Percentiles rank a stretch among this genome's conserved stretches.
phyloP scores from a whole-genome alignment of 2,329 filamentous ascomycete species.

The Penicillium sp. region DNA sequence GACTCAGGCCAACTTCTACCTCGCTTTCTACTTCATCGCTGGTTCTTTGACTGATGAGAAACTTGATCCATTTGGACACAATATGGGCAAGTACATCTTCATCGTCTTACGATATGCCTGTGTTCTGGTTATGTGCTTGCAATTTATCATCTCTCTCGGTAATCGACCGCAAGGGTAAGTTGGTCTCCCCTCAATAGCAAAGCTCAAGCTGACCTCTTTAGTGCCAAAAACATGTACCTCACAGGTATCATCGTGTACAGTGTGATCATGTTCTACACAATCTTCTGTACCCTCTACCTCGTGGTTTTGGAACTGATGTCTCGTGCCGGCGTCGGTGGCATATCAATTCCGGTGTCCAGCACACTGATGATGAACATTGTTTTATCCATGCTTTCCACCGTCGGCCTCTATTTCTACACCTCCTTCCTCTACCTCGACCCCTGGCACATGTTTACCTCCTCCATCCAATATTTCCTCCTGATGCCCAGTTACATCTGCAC shows the following conservation, averaged over 20 bases:
- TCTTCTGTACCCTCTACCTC: conserved; percentile 87
- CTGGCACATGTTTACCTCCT: conserved; percentile 98
- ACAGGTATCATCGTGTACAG: conserved; percentile 86
- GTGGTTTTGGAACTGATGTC: conserved; percentile 76
- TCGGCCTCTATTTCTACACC: conserved; percentile 95
- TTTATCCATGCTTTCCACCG: conserved; percentile 82
- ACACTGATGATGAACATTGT: conserved; percentile 96
- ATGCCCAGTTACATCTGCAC: conserved; percentile 95
- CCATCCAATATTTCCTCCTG: conserved; percentile 88
- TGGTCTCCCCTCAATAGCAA: neutral
- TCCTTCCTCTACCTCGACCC: conserved; percentile 95
- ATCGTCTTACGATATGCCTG: conserved; percentile 82
- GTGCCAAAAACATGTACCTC: conserved; percentile 85
- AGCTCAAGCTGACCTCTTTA: conserved; percentile 21
- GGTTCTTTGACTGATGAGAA: conserved; percentile 79
- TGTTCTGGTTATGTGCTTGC: conserved; percentile 84
- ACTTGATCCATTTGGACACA: conserved; percentile 89
- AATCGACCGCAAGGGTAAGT: conserved; percentile 85
- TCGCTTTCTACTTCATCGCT: conserved; percentile 97
- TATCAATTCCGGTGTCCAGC: conserved; percentile 67
- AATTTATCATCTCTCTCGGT: conserved; percentile 95
- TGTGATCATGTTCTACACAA: conserved; percentile 95
- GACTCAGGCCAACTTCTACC: conserved; percentile 85
- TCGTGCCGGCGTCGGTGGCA: conserved; percentile 46
- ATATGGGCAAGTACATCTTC: conserved; percentile 84